A percentile compares a stretch with the other conserved stretches of the same genome.
These are phyloP conservation scores for Petasospora rhodanensis DNA, from an alignment of 1,139 yeast genomes.

Conservation along the genomic window DNA sequence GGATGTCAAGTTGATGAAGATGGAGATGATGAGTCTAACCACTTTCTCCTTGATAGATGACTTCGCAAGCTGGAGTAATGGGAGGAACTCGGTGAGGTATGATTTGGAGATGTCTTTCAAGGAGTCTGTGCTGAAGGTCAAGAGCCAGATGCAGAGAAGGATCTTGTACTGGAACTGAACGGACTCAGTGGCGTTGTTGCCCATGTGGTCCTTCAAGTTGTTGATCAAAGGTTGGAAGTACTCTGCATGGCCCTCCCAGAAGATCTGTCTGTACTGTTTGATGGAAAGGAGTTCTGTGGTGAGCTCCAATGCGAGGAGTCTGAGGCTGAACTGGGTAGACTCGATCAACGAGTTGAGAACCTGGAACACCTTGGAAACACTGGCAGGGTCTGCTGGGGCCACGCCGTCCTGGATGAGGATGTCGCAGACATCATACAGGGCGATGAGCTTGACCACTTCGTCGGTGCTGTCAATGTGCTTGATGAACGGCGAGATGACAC, in stretches of 20 bases:
- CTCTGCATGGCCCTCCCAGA: slow-evolving; percentile 49
- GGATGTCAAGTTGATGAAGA: slow-evolving; percentile 56
- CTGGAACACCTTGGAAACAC: slow-evolving; percentile 22
- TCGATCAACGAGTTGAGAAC: slow-evolving; percentile 10
- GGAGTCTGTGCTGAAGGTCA: slow-evolving; percentile 64
- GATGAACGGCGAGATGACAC: slow-evolving; percentile 28
- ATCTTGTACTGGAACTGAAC: slow-evolving; percentile 83
- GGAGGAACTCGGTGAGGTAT: slow-evolving; percentile 38
- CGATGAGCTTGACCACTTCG: slow-evolving; percentile 41
- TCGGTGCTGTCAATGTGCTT: slow-evolving; percentile 47
- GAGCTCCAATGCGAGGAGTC: slow-evolving; percentile 65
- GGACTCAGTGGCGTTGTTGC: slow-evolving; percentile 31
- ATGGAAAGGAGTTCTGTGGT: slow-evolving; percentile 51
- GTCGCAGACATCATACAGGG: slow-evolving; percentile 33
- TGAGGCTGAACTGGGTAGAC: slow-evolving; percentile 43
- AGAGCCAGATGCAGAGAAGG: slow-evolving; percentile 76
- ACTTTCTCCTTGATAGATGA: slow-evolving; percentile 89
- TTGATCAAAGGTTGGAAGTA: slow-evolving; percentile 54
- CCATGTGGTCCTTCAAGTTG: slow-evolving; percentile 29
- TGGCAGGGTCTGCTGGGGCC: slow-evolving; percentile 18
- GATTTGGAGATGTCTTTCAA: slow-evolving; percentile 36
- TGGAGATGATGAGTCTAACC: slow-evolving; percentile 74
- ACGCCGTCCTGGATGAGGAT: slow-evolving; percentile 28
- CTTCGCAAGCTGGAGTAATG: slow-evolving; percentile 62
- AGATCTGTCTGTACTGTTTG: slow-evolving; percentile 53